Percentiles rank a stretch among this genome's conserved stretches.
phyloP scores from a whole-genome alignment of 805 yeast species.

The Debaryomyces maramus region DNA sequence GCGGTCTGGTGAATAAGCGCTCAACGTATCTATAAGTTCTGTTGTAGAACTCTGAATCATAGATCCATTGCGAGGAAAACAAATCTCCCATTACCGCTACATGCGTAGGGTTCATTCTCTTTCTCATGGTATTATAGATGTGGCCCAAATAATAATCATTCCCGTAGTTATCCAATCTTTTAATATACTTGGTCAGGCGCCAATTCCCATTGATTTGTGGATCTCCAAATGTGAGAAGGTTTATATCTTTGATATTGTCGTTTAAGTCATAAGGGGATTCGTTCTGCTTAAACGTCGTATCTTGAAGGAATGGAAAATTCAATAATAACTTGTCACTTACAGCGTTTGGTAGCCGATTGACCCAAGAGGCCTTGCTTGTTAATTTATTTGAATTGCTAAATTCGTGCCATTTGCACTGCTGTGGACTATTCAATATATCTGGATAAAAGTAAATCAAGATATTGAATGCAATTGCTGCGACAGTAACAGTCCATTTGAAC shows the following conservation, averaged over 20 bases:
- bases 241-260: conserved; percentile 47
- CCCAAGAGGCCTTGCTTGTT: conserved; percentile 5
- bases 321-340: conserved; percentile 15
- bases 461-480: conserved; percentile 50
- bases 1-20: conserved; percentile 64
- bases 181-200: conserved; percentile 67
- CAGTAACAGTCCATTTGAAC: conserved; percentile 28
- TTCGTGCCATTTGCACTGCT: conserved; percentile 61
- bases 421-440: conserved; percentile 46
- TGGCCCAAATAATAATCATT: conserved; percentile 90
- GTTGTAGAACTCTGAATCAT: conserved; percentile 78
- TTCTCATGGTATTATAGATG: conserved; percentile 65
- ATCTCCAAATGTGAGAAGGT: conserved; percentile 85
- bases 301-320: conserved; percentile 19
- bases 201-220: conserved; percentile 95
- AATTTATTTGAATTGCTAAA: conserved; percentile 10
- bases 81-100: conserved; percentile 92
- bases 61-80: conserved; percentile 93
- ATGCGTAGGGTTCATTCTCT: conserved; percentile 67
- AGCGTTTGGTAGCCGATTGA: conserved; percentile 12
- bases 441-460: conserved; percentile 76
- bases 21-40: conserved; percentile 74
- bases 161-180: conserved; percentile 80
- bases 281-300: not conserved
- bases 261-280: conserved; percentile 12